Percentiles rank a stretch among this genome's conserved stretches.
phyloP scores from a whole-genome alignment of 2,329 filamentous ascomycete species.

The Aspergillus luchuensis region DNA sequence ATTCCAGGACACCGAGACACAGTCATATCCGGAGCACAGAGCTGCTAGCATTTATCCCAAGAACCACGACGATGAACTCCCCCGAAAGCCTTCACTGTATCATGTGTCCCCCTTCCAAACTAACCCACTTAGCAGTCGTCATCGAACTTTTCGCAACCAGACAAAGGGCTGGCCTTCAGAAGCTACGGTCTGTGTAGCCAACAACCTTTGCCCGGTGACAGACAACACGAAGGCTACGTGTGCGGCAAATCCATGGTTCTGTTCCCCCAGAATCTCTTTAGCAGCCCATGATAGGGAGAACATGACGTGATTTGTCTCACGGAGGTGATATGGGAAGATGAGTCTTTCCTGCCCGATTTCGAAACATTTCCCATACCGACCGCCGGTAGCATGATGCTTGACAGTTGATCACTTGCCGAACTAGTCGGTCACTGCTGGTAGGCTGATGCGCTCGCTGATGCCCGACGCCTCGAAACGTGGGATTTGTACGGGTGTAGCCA shows the following conservation, averaged over 20 bases:
- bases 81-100: not conserved
- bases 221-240: not conserved
- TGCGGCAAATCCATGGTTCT: not conserved
- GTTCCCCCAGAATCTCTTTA: slow-evolving; percentile 15
- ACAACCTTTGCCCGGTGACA: not conserved
- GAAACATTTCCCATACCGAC: not conserved
- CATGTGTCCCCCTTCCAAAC: not conserved
- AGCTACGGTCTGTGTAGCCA: not conserved
- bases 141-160: not conserved
- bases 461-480: slow-evolving; percentile 28
- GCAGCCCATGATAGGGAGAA: not conserved
- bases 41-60: not conserved
- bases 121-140: not conserved
- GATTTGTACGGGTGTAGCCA: slow-evolving; percentile 28
- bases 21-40: not conserved
- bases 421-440: slow-evolving; percentile 41
- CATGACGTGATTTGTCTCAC: not conserved
- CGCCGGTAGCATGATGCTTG: not conserved
- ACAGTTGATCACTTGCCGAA: not conserved
- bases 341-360: slow-evolving; percentile 6
- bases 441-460: slow-evolving; percentile 59
- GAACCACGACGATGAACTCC: not conserved
- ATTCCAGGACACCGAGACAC: not conserved
- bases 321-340: not conserved
- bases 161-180: not conserved